These are phyloP conservation scores for Boletus subparvulus DNA, from an alignment of 768 basidiomycete genomes.

Conservation along the genomic window DNA sequence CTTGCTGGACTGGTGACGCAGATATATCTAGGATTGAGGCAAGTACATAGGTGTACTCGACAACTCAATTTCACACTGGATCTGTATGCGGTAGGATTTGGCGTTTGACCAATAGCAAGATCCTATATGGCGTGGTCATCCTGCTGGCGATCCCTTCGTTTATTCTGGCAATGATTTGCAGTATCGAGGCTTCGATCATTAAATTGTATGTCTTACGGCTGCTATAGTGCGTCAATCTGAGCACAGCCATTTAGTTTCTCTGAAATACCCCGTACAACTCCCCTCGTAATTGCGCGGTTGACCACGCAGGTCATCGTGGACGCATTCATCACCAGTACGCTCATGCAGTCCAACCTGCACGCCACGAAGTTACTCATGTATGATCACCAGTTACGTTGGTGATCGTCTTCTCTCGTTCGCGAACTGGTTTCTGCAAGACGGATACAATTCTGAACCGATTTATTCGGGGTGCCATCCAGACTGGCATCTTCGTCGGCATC, in stretches of 20 bases:
- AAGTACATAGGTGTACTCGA: not conserved
- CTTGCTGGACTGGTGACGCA: constrained; percentile 51
- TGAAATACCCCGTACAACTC: not conserved
- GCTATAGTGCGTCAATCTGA: not conserved
- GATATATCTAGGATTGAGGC: constrained; percentile 47
- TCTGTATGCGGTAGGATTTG: too few species aligned
- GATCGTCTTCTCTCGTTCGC: not conserved
- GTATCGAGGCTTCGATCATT: constrained; percentile 38
- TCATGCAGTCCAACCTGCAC: too few species aligned
- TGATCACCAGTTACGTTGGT: not conserved
- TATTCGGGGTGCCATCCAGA: constrained; percentile 1
- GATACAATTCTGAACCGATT: not conserved
- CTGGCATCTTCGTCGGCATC: not conserved
- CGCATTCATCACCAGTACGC: too few species aligned
- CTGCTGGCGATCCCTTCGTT: constrained; percentile 40
- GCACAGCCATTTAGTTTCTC: too few species aligned
- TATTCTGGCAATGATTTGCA: constrained; percentile 36
- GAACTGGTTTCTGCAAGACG: not conserved
- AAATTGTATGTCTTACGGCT: constrained; percentile 33
- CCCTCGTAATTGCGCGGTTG: too few species aligned
- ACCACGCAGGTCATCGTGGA: too few species aligned
- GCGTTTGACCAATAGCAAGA: not conserved
- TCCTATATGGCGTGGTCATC: constrained; percentile 36
- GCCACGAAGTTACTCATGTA: not conserved
- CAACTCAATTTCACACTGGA: too few species aligned